Conservation (phyloP, 2,329 filamentous ascomycete species). For the Eutypella sp. region DNA sequence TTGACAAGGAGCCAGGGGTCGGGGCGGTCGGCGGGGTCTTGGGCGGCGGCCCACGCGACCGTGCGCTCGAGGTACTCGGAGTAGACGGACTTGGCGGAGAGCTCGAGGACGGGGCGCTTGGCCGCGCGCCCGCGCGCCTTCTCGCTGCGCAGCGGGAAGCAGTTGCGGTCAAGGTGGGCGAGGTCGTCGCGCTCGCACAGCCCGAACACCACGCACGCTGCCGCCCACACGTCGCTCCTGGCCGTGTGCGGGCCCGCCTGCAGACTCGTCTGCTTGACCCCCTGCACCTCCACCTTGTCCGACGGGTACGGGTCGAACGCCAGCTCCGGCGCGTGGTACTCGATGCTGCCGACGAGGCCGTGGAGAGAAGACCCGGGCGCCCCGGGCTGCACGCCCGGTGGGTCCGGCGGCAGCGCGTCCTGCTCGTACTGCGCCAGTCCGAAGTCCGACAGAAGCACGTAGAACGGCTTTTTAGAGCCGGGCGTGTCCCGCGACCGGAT, state of each 20-base stretch:
- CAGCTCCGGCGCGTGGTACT: slow-evolving; percentile 15
- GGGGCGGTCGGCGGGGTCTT: slow-evolving; percentile 6
- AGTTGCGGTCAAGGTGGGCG: slow-evolving; percentile 10
- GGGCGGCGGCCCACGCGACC: slow-evolving; percentile 11
- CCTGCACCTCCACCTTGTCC: neutral
- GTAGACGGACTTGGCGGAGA: slow-evolving; percentile 7
- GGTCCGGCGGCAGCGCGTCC: slow-evolving; percentile 1
- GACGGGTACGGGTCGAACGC: slow-evolving; percentile 9
- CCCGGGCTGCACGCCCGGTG: neutral
- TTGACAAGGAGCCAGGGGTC: slow-evolving; percentile 5
- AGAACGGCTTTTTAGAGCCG: slow-evolving; percentile 11
- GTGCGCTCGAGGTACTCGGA: slow-evolving; percentile 11
- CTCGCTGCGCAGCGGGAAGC: slow-evolving; percentile 6
- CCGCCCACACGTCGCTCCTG: slow-evolving; percentile 12
- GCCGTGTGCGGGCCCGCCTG: slow-evolving; percentile 9
- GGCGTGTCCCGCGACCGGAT: slow-evolving; percentile 13
- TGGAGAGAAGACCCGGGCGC: neutral
- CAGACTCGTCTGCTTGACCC: neutral
- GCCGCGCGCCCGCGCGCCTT: slow-evolving; percentile 9
- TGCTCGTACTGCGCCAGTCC: slow-evolving; percentile 6
- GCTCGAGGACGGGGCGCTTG: slow-evolving; percentile 4
- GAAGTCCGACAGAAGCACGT: slow-evolving; percentile 14
- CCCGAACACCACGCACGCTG: slow-evolving; percentile 10
- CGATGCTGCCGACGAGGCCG: slow-evolving; percentile 3
- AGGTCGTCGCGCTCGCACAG: slow-evolving; percentile 12